Base-by-base conservation (phyloP, 2,329 filamentous ascomycete genomes). In the Cordyceps tenuipes region DNA sequence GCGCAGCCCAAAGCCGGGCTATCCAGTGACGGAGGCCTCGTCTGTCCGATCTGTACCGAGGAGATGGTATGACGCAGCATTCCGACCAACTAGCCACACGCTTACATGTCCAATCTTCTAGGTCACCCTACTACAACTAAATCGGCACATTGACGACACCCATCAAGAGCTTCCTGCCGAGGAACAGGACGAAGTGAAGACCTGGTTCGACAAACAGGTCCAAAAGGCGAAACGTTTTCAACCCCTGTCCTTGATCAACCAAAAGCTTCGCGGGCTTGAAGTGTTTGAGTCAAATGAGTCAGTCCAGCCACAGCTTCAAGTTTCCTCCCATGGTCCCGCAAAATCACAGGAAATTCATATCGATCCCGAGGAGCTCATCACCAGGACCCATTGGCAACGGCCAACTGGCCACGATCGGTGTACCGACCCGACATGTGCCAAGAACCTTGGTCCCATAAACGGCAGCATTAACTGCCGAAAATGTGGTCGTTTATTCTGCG, bases 21-120 rank as follows among this genome's bases (percentile, higher is more conserved):
- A 13, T 64, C 68, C 9, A 66, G 70, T 62, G 62, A 84, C 57
- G 83, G 83, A 64, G 83, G 83, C 72, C 84, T 99, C 62, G 85
- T 93, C 59, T 99, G 94, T 72, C 94, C 94, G n/a, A 99, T 99
- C 70, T 99, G 94, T 75, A 91, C 87, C 67, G 95, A 97, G 76
- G 92, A 97, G 74, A 99, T 99, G 94, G 91, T 94, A 77, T 64
- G 76, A 50, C 3, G 9, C n/a, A n/a, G 3, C 31, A 19, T 34
- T 15, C 29, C 29, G 39, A 17, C 15, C 1, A 9, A 29, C 5
- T 21, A 43, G 5, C 31, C 15, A 10, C 3, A 43, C 19, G 21
- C 51, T 59, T 13, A 54, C 55, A 43, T 5, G 26, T 5, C 19
- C 29, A 39, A 19, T 52, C 26, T 8, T 15, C 8, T 68, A 95